Conservation (phyloP, 805 yeast species). For the Lachancea meyersii region DNA sequence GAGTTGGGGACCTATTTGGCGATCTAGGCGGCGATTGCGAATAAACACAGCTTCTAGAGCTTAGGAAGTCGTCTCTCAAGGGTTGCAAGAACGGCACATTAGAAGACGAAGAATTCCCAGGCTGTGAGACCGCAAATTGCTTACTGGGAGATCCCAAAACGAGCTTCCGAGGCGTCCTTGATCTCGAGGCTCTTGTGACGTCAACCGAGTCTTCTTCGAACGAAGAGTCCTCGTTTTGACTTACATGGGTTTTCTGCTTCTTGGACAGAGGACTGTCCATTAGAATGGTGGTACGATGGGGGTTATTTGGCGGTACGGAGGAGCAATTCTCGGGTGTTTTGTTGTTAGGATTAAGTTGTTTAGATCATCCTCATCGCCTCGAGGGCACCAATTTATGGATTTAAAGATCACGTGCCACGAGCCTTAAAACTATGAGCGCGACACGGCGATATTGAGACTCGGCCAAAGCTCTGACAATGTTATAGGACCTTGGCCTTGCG, state of each 20-base stretch:
- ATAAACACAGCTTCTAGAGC: constrained; percentile 32
- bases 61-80: constrained; percentile 22
- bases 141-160: constrained; percentile 21
- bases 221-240: not conserved
- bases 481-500: too few relatives aligned
- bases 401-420: too few relatives aligned
- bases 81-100: constrained; percentile 30
- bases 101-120: constrained; percentile 18
- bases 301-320: not conserved
- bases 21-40: constrained; percentile 32
- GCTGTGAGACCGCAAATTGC: constrained; percentile 23
- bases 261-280: constrained; percentile 20
- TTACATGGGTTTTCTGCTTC: constrained; percentile 13
- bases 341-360: not conserved
- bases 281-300: not conserved
- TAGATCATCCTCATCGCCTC: too few relatives aligned
- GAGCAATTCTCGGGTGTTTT: not conserved
- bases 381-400: too few relatives aligned
- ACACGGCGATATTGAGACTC: too few relatives aligned
- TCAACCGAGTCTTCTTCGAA: constrained; percentile 8
- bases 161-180: constrained; percentile 27
- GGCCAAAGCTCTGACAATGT: too few relatives aligned
- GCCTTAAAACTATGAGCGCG: too few relatives aligned
- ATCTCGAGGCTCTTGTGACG: constrained; percentile 12
- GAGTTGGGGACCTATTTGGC: constrained; percentile 34